Conservation (phyloP, 208 protist genomes). For the Trypanosoma boissoni region DNA sequence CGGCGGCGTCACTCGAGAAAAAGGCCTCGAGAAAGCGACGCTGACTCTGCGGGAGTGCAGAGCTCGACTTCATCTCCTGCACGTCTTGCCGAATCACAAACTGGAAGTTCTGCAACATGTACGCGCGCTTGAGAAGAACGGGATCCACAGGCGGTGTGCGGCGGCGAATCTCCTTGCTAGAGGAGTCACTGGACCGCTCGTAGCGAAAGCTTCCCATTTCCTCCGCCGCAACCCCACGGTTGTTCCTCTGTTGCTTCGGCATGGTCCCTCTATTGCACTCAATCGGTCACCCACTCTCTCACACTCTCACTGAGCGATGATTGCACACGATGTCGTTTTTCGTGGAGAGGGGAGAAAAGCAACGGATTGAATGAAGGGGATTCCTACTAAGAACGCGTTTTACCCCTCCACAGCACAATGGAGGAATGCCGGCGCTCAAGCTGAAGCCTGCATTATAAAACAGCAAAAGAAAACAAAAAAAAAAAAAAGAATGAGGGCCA, state of each 20-base stretch:
- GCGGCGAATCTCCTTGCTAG: constrained; percentile 2
- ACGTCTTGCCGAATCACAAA: constrained; percentile 81
- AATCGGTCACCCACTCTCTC: too few relatives aligned
- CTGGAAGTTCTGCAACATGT: constrained; percentile 88
- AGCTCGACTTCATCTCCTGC: constrained; percentile 20
- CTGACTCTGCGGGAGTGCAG: constrained; percentile 50
- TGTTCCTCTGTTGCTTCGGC: constrained; percentile 19
- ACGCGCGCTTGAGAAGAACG: constrained; percentile 54
- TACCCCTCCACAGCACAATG: too few relatives aligned
- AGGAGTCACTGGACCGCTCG: constrained; percentile 2
- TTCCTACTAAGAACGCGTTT: too few relatives aligned
- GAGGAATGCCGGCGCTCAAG: too few relatives aligned
- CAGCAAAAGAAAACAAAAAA: background rate
- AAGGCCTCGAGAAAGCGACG: constrained; percentile 61
- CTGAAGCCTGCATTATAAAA: background rate
- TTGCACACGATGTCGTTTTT: too few relatives aligned
- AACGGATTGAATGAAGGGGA: too few relatives aligned
- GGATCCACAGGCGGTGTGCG: constrained; percentile 31
- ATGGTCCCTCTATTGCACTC: too few relatives aligned
- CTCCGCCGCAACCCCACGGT: constrained; percentile 22
- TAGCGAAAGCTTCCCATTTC: constrained; percentile 29
- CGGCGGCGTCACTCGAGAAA: constrained; percentile 40
- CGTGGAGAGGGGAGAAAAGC: too few relatives aligned
- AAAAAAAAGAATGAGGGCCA: too few relatives aligned
- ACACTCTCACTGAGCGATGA: too few relatives aligned